phyloP scores from a whole-genome alignment of 2,329 filamentous ascomycete species.

The Boeremia exigua region DNA sequence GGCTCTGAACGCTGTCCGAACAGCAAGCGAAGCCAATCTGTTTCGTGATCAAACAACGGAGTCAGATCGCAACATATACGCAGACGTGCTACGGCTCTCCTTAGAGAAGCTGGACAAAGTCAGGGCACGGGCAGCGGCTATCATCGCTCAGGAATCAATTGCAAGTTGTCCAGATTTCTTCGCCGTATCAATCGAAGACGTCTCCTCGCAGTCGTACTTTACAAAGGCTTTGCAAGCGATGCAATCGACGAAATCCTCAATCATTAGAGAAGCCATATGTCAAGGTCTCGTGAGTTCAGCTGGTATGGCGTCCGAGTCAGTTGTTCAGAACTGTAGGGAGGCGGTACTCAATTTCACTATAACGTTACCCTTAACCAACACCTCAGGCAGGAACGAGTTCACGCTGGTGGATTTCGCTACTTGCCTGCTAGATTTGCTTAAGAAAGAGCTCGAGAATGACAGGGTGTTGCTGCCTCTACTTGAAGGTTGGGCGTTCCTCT shows the following conservation, averaged over 20 bases:
- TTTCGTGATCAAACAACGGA: conserved; percentile 21
- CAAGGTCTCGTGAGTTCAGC: conserved; percentile 75
- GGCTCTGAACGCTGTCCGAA: conserved; percentile 72
- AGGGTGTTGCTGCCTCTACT: conserved; percentile 76
- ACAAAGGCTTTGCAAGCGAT: conserved; percentile 54
- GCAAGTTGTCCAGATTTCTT: conserved; percentile 13
- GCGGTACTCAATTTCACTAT: conserved; percentile 62
- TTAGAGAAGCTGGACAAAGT: conserved; percentile 92
- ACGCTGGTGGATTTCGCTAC: conserved; percentile 34
- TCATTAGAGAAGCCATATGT: conserved; percentile 56
- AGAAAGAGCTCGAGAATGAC: conserved; percentile 59
- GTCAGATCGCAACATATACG: conserved; percentile 31
- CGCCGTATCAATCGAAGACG: conserved; percentile 35
- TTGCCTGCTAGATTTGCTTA: conserved; percentile 39
- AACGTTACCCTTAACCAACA: conserved; percentile 23
- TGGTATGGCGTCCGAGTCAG: conserved; percentile 77
- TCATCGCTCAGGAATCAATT: conserved; percentile 17
- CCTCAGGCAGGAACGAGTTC: conserved; percentile 14
- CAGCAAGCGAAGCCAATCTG: conserved; percentile 36
- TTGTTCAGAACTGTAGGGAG: conserved; percentile 71
- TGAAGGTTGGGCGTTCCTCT: conserved; percentile 76
- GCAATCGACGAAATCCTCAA: conserved; percentile 13
- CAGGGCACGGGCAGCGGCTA: conserved; percentile 53
- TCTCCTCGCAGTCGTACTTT: conserved; percentile 69
- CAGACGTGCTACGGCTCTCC: conserved; percentile 69